These are phyloP conservation scores for Acanthamoeba divionensis DNA, from an alignment of 208 protist species.

Conservation along the genomic window DNA sequence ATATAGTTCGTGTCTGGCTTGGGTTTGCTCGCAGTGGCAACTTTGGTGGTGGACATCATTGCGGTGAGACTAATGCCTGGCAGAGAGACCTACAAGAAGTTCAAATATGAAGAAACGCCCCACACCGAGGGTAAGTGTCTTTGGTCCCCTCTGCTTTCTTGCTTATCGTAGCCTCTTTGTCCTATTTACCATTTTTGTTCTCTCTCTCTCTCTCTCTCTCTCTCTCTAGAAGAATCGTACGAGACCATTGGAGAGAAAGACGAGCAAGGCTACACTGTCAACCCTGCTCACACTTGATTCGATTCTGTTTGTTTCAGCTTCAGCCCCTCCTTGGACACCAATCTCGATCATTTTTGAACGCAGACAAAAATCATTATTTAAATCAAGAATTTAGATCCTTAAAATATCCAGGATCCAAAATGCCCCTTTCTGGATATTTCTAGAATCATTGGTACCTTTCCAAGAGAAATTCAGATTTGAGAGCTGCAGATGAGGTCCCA, in stretches of 20 bases:
- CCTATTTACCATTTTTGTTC: no score
- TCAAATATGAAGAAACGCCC: constrained; percentile 37
- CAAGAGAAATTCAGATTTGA: no score
- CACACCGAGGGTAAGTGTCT: neutral
- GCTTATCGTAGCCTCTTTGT: neutral
- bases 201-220: neutral
- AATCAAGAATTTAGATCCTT: neutral
- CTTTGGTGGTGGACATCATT: neutral
- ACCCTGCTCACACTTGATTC: neutral
- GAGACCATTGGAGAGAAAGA: neutral
- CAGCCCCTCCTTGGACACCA: neutral
- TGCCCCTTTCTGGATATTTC: no score
- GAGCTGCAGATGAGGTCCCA: no score
- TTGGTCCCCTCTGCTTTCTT: no score
- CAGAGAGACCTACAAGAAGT: constrained; percentile 29
- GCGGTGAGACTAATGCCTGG: constrained; percentile 21
- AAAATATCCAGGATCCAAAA: no score
- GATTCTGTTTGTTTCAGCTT: neutral
- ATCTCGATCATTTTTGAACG: neutral
- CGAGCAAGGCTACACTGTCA: neutral
- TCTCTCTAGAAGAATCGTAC: neutral
- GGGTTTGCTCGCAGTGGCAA: constrained; percentile 19
- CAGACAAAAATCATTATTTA: neutral
- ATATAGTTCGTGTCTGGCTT: constrained; percentile 45
- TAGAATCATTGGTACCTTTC: no score